Base-by-base conservation (phyloP, 2,329 filamentous ascomycete species). In the Alternaria alternata region DNA sequence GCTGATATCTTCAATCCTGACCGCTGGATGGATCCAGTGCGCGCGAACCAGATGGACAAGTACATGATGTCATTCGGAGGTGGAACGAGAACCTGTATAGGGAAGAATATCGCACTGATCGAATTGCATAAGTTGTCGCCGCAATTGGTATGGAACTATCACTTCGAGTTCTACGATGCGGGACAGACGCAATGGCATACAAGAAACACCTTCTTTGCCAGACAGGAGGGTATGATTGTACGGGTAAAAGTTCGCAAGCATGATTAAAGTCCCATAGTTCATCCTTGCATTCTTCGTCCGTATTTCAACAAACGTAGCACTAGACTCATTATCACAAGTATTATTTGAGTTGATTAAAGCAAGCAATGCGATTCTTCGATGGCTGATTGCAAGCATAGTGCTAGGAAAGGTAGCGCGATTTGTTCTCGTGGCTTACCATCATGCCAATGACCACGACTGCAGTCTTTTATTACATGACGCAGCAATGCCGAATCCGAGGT, bases 1-100 rank as follows among this genome's bases (percentile, higher is more conserved):
- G 74, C 79, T 0, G 76, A 80, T 11, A 65, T 72, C 0, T 85
- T 80, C 61, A 63, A 69, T 20, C 82, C 82, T 0, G 81, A 83
- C 58, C 69, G 83, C 22, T 85, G 83, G 83, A 75, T 78, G 4
- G 58, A 57, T 30, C 60, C 65, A 3, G 64, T 66, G 28, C 42
- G 53, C 22, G 54, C 36, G 24, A 63, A 60, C 49, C 56, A 30
- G 16, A 72, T 70, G 70, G 75, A 68, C 18, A 61, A 56, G 16
- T 58, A 69, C 46, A 73, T 75, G 28, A 77, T 82, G 70, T 73
- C 78, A 1, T 80, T 80, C 48, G 78, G 78, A 7, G 70, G 62
- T 4, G 77, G 78, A 1, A 67, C 71, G 0, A 61, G 78, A 8
- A 72, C 67, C 3, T 80, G 78, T 56, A 70, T 75, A 11, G 78